Evolutionary conservation across 495 filamentous ascomycete genomes (phyloP).

Genomic region (Polyplosphaeria fusca): DNA sequence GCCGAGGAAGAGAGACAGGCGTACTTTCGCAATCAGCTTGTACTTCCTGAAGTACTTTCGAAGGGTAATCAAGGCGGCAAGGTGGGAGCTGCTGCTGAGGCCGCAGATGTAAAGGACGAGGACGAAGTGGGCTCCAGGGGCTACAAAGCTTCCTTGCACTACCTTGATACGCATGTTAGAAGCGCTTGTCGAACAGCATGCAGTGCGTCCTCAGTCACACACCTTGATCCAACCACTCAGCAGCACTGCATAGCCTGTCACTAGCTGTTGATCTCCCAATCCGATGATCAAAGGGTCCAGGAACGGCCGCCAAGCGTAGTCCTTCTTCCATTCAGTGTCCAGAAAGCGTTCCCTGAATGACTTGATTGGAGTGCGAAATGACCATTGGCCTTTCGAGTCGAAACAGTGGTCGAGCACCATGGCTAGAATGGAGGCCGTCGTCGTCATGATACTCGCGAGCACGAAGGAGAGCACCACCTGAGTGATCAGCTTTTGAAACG

Average conservation of each 20-base stretch:
- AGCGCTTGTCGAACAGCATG: neutral
- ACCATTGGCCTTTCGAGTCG: constrained; percentile 10
- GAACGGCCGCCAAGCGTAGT: constrained; percentile 23
- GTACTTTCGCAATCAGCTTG: constrained; percentile 20
- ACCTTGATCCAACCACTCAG: constrained; percentile 25
- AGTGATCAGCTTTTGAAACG: neutral
- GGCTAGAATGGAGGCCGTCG: constrained; percentile 17
- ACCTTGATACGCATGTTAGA: neutral
- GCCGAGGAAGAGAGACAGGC: constrained; percentile 8
- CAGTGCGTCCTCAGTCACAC: neutral
- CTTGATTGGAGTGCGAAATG: constrained; percentile 1
- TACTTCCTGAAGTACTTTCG: constrained; percentile 22
- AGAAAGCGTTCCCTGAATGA: constrained; percentile 10
- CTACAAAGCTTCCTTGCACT: constrained; percentile 6
- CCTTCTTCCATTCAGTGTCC: constrained; percentile 24
- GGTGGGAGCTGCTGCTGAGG: constrained; percentile 7
- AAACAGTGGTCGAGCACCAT: constrained; percentile 19
- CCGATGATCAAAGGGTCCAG: constrained; percentile 20
- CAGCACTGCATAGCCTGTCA: constrained; percentile 21
- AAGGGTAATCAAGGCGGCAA: constrained; percentile 16
- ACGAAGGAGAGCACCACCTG: constrained; percentile 23
- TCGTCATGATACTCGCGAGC: constrained; percentile 21
- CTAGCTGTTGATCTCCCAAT: constrained; percentile 19
- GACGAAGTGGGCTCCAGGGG: constrained; percentile 20
- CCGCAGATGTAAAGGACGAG: constrained; percentile 24